Conservation (phyloP, 208 protist species). For the Leishmania guyanensis region DNA sequence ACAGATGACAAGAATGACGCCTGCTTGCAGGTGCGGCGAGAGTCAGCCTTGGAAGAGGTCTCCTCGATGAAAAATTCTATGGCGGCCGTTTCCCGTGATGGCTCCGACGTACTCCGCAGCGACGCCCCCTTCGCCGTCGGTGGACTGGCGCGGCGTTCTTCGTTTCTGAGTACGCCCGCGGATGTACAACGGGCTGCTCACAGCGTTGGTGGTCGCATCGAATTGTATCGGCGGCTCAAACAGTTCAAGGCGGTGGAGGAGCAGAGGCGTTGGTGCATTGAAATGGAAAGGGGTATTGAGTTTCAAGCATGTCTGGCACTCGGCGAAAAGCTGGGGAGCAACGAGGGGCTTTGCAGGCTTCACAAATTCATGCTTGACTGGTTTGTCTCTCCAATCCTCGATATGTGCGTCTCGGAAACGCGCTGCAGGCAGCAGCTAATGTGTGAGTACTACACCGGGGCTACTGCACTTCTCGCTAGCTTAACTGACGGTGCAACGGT, state of each 20-base stretch:
- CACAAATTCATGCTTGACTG: constrained; percentile 19
- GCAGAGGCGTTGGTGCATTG: neutral
- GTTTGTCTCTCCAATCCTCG: constrained; percentile 9
- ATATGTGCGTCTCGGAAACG: constrained; percentile 27
- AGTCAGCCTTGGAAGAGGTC: neutral
- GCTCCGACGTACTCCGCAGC: neutral
- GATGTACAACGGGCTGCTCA: neutral
- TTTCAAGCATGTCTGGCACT: constrained; percentile 1
- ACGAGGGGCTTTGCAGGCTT: constrained; percentile 17
- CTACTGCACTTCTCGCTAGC: neutral
- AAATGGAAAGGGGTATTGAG: neutral
- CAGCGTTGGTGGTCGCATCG: constrained; percentile 13
- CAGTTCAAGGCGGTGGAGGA: constrained; percentile 22
- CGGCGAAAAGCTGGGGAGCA: constrained; percentile 10
- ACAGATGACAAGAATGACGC: neutral
- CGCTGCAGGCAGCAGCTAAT: constrained; percentile 16
- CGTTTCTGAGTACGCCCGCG: neutral
- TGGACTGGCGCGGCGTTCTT: neutral
- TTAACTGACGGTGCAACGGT: too few species aligned
- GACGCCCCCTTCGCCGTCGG: neutral
- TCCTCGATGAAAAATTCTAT: neutral
- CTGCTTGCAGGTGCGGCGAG: neutral
- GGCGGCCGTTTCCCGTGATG: too few species aligned
- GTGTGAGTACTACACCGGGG: constrained; percentile 8
- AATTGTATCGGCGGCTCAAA: constrained; percentile 12